These are phyloP conservation scores for Sclerotinia spermophila DNA, from an alignment of 2,329 filamentous ascomycete species.

Conservation along the genomic window DNA sequence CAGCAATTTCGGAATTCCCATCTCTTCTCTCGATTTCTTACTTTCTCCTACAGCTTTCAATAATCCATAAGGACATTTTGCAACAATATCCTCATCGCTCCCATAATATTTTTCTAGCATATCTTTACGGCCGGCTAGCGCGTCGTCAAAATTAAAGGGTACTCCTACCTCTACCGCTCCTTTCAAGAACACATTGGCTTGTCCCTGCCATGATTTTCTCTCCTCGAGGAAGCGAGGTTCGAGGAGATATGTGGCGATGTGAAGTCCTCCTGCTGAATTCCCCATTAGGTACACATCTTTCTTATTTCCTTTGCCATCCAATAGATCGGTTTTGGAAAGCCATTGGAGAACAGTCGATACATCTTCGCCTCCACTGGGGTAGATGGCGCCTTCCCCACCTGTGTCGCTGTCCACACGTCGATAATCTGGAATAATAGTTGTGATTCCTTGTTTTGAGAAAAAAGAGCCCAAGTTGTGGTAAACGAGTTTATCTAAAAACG, in stretches of 20 bases:
- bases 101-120: conserved; percentile 30
- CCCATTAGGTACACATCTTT: conserved; percentile 33
- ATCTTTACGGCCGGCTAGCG: conserved; percentile 16
- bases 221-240: conserved; percentile 25
- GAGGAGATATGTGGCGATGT: conserved; percentile 34
- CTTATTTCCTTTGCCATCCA: conserved; percentile 17
- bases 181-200: conserved; percentile 23
- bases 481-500: conserved; percentile 26
- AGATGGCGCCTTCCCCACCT: conserved; percentile 33
- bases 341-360: conserved; percentile 22
- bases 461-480: conserved; percentile 35
- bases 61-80: conserved; percentile 27
- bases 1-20: conserved; percentile 28
- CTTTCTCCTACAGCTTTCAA: conserved; percentile 24
- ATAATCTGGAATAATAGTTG: conserved; percentile 33
- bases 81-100: conserved; percentile 9
- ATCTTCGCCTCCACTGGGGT: conserved; percentile 35
- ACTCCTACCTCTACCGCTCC: conserved; percentile 29
- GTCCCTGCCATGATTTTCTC: conserved; percentile 23
- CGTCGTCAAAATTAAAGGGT: conserved; percentile 28
- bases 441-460: conserved; percentile 31
- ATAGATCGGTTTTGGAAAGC: conserved; percentile 28
- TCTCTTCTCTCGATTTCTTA: conserved; percentile 26
- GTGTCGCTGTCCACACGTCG: conserved; percentile 28
- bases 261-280: conserved; percentile 36